A percentile compares a stretch with the other conserved stretches of the same genome.
Evolutionary conservation across 192 early-diverging fungal species (phyloP).

Genomic region (Kappamyces sp.): DNA sequence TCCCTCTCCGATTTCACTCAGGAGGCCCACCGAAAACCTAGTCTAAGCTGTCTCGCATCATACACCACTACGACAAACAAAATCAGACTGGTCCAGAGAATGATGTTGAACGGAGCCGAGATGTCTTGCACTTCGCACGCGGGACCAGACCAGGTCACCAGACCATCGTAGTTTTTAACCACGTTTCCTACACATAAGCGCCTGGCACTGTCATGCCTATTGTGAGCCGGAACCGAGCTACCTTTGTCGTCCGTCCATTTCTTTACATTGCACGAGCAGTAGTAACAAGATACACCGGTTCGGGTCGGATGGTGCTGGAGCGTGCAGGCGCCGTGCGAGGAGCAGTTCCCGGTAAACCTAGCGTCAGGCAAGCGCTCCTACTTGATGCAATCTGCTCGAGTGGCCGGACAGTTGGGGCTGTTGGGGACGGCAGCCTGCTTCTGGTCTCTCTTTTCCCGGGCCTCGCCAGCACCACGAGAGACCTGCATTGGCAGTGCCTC

Average conservation of each 20-base stretch:
- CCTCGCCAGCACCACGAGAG: too few relatives aligned
- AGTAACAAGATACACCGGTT: slow-evolving; percentile 16
- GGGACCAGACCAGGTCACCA: slow-evolving; percentile 26
- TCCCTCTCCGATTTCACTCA: slow-evolving; percentile 3
- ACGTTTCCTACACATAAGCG: slow-evolving; percentile 2
- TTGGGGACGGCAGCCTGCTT: too few relatives aligned
- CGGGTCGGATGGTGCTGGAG: not conserved
- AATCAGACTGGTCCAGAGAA: slow-evolving; percentile 23
- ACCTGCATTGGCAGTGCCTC: too few relatives aligned
- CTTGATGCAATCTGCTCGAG: too few relatives aligned
- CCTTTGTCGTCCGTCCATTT: slow-evolving; percentile 21
- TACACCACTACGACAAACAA: slow-evolving; percentile 21
- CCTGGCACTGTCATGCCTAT: too few relatives aligned
- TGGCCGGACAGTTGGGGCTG: too few relatives aligned
- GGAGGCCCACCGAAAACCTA: slow-evolving; percentile 1
- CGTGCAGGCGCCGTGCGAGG: slow-evolving; percentile 24
- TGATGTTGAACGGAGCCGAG: slow-evolving; percentile 21
- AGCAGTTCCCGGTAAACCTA: slow-evolving; percentile 18
- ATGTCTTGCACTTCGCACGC: slow-evolving; percentile 33
- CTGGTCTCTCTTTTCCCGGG: too few relatives aligned
- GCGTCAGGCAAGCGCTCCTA: too few relatives aligned
- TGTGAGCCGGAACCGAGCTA: too few relatives aligned
- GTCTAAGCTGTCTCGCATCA: slow-evolving; percentile 2
- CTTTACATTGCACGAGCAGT: slow-evolving; percentile 22
- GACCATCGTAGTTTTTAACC: slow-evolving; percentile 21